These are phyloP conservation scores for Eucalyptus sp. DNA, from an alignment of 345 rosid species.

Conservation along the genomic window DNA sequence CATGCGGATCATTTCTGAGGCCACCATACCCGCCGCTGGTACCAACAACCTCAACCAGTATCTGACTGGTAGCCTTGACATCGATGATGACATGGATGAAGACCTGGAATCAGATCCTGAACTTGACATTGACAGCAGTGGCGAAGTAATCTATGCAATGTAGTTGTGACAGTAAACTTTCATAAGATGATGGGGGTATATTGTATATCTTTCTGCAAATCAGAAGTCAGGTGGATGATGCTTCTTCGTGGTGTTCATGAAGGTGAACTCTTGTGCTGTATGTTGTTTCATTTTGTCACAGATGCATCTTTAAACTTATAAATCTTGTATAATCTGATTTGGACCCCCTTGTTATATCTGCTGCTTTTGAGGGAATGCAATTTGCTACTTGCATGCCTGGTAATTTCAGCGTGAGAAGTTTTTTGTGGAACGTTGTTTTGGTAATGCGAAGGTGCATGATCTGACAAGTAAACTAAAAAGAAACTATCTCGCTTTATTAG, in stretches of 20 bases:
- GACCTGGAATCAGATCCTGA: slow-evolving; percentile 87
- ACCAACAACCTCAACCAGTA: slow-evolving; percentile 50
- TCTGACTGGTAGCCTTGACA: slow-evolving; percentile 71
- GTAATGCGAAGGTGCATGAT: not conserved
- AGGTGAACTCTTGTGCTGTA: not conserved
- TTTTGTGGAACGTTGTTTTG: not conserved
- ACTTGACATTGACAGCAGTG: slow-evolving; percentile 92
- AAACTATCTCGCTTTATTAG: not conserved
- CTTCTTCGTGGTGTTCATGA: not conserved
- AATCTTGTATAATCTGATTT: not conserved
- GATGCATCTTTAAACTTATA: not conserved
- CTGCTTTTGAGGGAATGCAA: not conserved
- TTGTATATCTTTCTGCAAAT: not conserved
- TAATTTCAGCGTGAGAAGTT: not conserved
- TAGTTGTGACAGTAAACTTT: slow-evolving; percentile 11
- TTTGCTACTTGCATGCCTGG: not conserved
- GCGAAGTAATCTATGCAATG: slow-evolving; percentile 91
- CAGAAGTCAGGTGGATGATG: not conserved
- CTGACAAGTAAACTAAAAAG: not conserved
- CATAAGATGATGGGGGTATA: not conserved
- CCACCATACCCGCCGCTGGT: slow-evolving; percentile 83
- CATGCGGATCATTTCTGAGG: slow-evolving; percentile 95
- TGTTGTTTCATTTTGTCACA: not conserved
- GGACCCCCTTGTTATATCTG: not conserved
- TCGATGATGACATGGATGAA: slow-evolving; percentile 96